Base-by-base conservation (phyloP, 495 filamentous ascomycete genomes). In the Penicillium maclennaniae region DNA sequence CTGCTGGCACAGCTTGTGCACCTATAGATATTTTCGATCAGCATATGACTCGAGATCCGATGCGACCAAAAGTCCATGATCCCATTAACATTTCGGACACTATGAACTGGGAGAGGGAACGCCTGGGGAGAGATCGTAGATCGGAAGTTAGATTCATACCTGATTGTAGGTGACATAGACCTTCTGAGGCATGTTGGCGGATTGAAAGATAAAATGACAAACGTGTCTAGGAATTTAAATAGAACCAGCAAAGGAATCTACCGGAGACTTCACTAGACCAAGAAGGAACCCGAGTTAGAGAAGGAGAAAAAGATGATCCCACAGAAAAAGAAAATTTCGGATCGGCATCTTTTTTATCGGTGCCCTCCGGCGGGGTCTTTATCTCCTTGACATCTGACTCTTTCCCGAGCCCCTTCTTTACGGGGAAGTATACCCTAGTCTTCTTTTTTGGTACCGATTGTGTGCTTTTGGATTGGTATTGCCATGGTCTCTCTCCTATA, bases 81-180 rank as follows among this genome's bases (percentile, higher is more conserved):
- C 31, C 4, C 31, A 23, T 23, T 23, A 23, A 23, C 5, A 23
- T 23, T 23, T 5, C 23, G 5, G 23, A 23, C 2, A 23, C 23
- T 23, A 23, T 23, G 23, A 23, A 2, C 31, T 1, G 31, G 2
- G 31, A 34, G 10, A 12, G 31, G 31, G 31, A 12, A 14, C 31
- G 14, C 8, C 17, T 43, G 25, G n/a, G 28, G 14, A 38, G 14
- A 38, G 42, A 47, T 48, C 21, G 28, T 16, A 8, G 53, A 42
- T 42, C 6, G 25, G 43, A 16, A 50, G 20, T 14, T 1, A 52
- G 46, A 51, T 34, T 14, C 80, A 69, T 78, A 92, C 90, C 84
- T 96, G 82, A 70, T 96, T 97, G 70, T 97, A 97, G 52, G 91
- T 95, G 68, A 96, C 85, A 72, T 96, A 97, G 63, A 91, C 70